Evolutionary conservation across 1,284 basidiomycete species (phyloP).

Genomic region (Puccinia coronata): DNA sequence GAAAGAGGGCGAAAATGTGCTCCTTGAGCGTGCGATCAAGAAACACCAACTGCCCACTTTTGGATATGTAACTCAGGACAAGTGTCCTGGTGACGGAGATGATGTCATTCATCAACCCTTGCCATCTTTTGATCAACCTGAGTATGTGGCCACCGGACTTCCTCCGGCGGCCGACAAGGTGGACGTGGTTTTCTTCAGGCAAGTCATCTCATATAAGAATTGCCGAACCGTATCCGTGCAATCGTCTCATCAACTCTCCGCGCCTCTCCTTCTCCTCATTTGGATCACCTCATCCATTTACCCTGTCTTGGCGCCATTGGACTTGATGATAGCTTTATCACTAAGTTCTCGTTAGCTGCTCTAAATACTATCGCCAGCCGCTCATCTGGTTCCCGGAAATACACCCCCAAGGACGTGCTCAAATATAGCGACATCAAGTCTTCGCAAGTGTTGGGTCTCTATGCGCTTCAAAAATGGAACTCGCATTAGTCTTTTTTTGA

Average conservation of each 20-base stretch:
- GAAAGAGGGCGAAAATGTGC: background rate
- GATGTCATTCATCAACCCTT: constrained; percentile 68
- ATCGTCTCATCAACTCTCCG: background rate
- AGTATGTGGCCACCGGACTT: constrained; percentile 62
- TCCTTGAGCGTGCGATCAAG: background rate
- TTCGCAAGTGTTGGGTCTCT: constrained; percentile 40
- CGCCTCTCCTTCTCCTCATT: background rate
- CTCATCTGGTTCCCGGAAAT: background rate
- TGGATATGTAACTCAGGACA: constrained; percentile 55
- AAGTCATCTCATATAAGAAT: background rate
- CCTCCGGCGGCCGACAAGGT: constrained; percentile 29
- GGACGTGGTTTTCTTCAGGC: constrained; percentile 46
- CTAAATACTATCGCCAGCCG: constrained; percentile 24
- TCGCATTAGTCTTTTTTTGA: background rate
- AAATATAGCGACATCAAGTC: constrained; percentile 29
- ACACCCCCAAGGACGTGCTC: constrained; percentile 13
- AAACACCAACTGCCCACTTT: background rate
- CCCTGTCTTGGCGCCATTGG: background rate
- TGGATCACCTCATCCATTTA: no score
- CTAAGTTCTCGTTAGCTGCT: constrained; percentile 24
- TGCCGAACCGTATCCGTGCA: background rate
- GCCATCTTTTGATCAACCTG: constrained; percentile 64
- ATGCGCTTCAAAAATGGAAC: constrained; percentile 46
- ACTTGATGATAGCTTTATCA: constrained; percentile 22
- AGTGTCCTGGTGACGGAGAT: constrained; percentile 71